Base-by-base conservation (phyloP, 1,284 basidiomycete genomes). In the Vanrija sp. region DNA sequence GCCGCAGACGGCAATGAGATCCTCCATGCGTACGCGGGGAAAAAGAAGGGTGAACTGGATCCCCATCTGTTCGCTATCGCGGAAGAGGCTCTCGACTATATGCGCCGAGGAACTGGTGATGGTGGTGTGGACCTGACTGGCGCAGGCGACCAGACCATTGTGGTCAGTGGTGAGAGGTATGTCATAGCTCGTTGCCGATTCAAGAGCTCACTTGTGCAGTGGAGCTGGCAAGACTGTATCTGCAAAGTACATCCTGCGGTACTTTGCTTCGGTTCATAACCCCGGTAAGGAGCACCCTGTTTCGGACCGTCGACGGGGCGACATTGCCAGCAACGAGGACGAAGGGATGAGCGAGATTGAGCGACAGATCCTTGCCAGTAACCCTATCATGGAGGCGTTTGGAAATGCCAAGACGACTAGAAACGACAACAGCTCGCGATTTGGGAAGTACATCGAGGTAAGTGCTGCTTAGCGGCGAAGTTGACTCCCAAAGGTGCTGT, bases 191-290 rank as follows among this genome's bases (percentile, higher is more conserved):
- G 55, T 39, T 15, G 4, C 9, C 21, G 10, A n/a, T 23, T 18
- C 26, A 25, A 34, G 12, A 34, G 38, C 42, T 51, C 23, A 39
- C 18, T 44, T 49, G 40, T 52, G 9, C 60, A 94, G 91, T 82
- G 96, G 96, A 78, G 96, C 96, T 49, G 96, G 96, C 55, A 99
- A 99, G 81, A 99, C 96, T 0, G 96, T 98, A 78, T 97, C 94
- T 43, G 91, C 96, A 52, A 99, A 99, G 80, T 96, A 94, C 80
- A 98, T 98, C 75, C 94, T 99, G 86, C 86, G 96, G 58, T 99
- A 98, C 78, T 88, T 99, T 70, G 96, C 96, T 14, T 98, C 95
- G 0, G 92, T 98, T 48, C 94, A 98, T 65, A 92, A 94, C 52
- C 91, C 65, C 77, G 84, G 76, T 68, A 86, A 87, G 78, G 43